phyloP scores from a whole-genome alignment of 2,329 filamentous ascomycete genomes.

The Fonsecaea nubica region DNA sequence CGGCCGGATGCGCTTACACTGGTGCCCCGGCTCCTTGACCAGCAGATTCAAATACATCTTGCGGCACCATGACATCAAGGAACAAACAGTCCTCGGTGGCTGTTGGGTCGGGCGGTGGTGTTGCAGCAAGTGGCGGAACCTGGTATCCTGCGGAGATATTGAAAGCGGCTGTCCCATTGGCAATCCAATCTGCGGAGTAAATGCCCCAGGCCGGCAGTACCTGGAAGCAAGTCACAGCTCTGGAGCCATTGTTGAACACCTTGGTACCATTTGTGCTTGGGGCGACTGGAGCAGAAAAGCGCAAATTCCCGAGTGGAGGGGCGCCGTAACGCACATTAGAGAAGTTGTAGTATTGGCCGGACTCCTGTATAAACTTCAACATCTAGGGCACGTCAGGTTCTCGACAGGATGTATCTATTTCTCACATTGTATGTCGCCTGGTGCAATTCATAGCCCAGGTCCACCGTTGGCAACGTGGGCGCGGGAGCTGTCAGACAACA shows the following conservation, averaged over 20 bases:
- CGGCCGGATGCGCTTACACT: constrained; percentile 33
- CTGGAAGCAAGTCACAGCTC: constrained; percentile 19
- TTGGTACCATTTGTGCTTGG: constrained; percentile 40
- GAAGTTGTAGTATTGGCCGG: constrained; percentile 59
- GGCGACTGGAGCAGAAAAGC: constrained; percentile 57
- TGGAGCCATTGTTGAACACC: constrained; percentile 18
- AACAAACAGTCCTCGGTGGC: constrained; percentile 48
- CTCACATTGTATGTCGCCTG: constrained; percentile 45
- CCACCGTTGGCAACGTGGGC: constrained; percentile 47
- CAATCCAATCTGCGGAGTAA: constrained; percentile 18
- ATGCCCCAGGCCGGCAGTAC: constrained; percentile 11
- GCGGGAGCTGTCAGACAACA: constrained; percentile 5
- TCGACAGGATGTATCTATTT: constrained; percentile 22
- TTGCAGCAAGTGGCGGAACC: constrained; percentile 8
- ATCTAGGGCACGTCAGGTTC: not conserved
- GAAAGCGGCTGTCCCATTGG: constrained; percentile 23
- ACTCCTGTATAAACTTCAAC: constrained; percentile 37
- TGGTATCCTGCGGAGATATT: constrained; percentile 24
- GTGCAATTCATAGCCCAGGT: constrained; percentile 62
- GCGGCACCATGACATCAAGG: constrained; percentile 47
- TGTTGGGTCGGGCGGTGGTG: constrained; percentile 42
- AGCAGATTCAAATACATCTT: constrained; percentile 42
- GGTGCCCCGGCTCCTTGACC: constrained; percentile 41
- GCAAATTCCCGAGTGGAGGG: constrained; percentile 57
- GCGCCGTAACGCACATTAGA: constrained; percentile 64